Evolutionary conservation across 805 yeast genomes (phyloP).

Genomic region (Candida dajiaensis): DNA sequence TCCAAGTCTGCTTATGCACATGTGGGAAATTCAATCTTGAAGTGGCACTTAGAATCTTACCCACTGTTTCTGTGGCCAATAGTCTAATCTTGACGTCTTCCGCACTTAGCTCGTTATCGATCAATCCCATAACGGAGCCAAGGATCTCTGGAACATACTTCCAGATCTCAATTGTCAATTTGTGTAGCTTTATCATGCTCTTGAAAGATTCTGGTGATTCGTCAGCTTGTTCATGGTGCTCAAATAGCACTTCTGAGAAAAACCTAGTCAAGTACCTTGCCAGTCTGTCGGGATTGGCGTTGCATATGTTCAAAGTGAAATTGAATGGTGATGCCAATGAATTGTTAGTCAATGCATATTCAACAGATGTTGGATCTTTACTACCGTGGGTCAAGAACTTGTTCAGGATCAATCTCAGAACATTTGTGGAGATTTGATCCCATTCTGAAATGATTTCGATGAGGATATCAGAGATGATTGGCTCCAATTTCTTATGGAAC

Average conservation of each 20-base stretch:
- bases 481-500: constrained; percentile 50
- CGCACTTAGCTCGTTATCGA: constrained; percentile 76
- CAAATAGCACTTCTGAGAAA: constrained; percentile 70
- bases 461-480: constrained; percentile 62
- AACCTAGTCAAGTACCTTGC: constrained; percentile 72
- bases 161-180: constrained; percentile 65
- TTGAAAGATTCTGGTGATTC: constrained; percentile 22
- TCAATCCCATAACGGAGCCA: constrained; percentile 66
- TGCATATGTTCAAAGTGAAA: constrained; percentile 63
- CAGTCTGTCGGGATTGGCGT: constrained; percentile 63
- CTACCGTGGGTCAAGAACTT: constrained; percentile 40
- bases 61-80: constrained; percentile 69
- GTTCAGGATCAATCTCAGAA: constrained; percentile 58
- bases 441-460: constrained; percentile 71
- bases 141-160: constrained; percentile 68
- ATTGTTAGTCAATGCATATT: constrained; percentile 11
- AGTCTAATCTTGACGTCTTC: constrained; percentile 56
- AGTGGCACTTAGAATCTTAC: constrained; percentile 48
- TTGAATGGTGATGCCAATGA: constrained; percentile 47
- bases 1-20: constrained; percentile 55
- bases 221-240: constrained; percentile 22
- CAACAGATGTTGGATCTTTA: constrained; percentile 9
- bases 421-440: constrained; percentile 53
- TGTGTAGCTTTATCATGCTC: constrained; percentile 57
- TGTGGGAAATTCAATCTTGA: constrained; percentile 52